Conservation (phyloP, 1,139 yeast genomes). For the Scheffersomyces cryptocercus region DNA sequence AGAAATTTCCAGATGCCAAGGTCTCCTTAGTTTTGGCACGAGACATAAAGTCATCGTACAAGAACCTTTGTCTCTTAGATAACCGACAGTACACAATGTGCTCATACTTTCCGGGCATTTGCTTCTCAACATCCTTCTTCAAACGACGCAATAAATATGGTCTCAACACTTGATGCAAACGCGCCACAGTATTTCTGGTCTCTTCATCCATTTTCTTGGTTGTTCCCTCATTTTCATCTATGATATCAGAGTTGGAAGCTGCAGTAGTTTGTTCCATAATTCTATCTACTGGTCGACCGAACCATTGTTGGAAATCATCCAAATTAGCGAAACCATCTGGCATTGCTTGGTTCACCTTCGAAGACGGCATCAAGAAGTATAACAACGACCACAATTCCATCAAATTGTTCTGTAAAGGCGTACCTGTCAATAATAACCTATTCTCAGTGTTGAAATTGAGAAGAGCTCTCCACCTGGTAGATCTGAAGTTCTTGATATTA, state of each 20-base stretch:
- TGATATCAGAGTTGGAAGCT: constrained; percentile 45
- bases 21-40: constrained; percentile 95
- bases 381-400: constrained; percentile 93
- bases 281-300: constrained; percentile 93
- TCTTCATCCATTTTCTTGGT: constrained; percentile 55
- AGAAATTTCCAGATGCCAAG: constrained; percentile 88
- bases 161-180: constrained; percentile 88
- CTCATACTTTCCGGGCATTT: constrained; percentile 98
- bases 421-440: constrained; percentile 87
- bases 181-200: constrained; percentile 80
- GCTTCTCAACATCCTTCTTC: constrained; percentile 96
- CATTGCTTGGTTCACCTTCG: constrained; percentile 68
- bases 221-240: constrained; percentile 42
- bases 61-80: constrained; percentile 86
- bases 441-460: constrained; percentile 91
- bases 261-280: constrained; percentile 68
- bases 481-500: constrained; percentile 92
- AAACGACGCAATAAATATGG: constrained; percentile 90
- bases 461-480: constrained; percentile 96
- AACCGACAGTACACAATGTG: constrained; percentile 90
- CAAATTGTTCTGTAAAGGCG: constrained; percentile 89
- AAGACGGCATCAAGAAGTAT: constrained; percentile 93
- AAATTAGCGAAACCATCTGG: constrained; percentile 96
- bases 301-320: constrained; percentile 97
- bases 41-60: constrained; percentile 97